Conservation (phyloP, 2,329 filamentous ascomycete species). For the Arachnomyces sp. region DNA sequence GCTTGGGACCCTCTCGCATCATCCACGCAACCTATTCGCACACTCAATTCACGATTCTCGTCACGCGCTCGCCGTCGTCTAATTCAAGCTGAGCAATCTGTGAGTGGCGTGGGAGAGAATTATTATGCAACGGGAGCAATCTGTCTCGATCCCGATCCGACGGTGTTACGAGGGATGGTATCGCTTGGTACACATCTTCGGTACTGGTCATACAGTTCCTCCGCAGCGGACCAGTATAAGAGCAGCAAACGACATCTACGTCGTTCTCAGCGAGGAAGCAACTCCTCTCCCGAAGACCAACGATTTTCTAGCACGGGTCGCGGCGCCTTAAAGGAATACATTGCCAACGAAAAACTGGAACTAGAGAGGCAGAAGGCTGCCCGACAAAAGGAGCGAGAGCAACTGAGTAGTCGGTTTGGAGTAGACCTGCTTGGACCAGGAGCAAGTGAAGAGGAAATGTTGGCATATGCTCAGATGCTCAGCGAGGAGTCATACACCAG, state of each 20-base stretch:
- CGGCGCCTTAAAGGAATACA: slow-evolving; percentile 68
- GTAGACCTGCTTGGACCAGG: slow-evolving; percentile 59
- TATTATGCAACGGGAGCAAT: slow-evolving; percentile 78
- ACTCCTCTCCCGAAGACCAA: slow-evolving; percentile 44
- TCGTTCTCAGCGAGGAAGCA: slow-evolving; percentile 57
- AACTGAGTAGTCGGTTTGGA: slow-evolving; percentile 72
- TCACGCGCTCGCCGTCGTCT: slow-evolving; percentile 71
- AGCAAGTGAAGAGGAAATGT: slow-evolving; percentile 52
- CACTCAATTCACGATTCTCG: slow-evolving; percentile 75
- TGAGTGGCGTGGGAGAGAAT: slow-evolving; percentile 61
- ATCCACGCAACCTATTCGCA: slow-evolving; percentile 66
- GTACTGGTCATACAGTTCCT: slow-evolving; percentile 92
- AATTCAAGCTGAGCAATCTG: slow-evolving; percentile 57
- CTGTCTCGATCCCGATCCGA: slow-evolving; percentile 78
- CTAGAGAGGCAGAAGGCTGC: slow-evolving; percentile 64
- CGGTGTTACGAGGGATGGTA: slow-evolving; percentile 74
- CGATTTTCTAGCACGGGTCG: slow-evolving; percentile 55
- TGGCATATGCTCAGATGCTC: slow-evolving; percentile 55
- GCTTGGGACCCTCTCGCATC: slow-evolving; percentile 95
- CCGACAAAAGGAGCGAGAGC: slow-evolving; percentile 57
- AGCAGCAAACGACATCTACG: slow-evolving; percentile 71
- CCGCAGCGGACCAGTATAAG: slow-evolving; percentile 60
- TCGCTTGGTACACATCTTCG: slow-evolving; percentile 79
- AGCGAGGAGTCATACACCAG: slow-evolving; percentile 50
- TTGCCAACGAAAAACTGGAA: slow-evolving; percentile 76